These are phyloP conservation scores for Candida xyloterini DNA, from an alignment of 805 yeast species.

Conservation along the genomic window DNA sequence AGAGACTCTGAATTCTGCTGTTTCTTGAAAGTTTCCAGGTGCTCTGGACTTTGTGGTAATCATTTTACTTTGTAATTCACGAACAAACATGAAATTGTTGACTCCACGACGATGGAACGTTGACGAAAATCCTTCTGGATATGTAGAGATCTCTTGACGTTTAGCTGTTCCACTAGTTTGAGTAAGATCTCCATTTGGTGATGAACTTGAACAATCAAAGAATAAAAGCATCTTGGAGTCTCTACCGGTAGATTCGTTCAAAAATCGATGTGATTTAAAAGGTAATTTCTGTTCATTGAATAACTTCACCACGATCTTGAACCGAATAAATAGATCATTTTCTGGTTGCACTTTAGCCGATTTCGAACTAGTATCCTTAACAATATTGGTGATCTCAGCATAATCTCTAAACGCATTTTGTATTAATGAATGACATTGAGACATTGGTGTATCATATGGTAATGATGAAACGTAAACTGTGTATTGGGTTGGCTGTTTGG, in stretches of 20 bases:
- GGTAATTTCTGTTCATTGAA: constrained; percentile 27
- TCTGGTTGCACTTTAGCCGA: constrained; percentile 24
- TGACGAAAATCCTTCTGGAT: constrained; percentile 50
- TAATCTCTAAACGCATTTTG: constrained; percentile 25
- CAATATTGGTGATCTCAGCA: constrained; percentile 25
- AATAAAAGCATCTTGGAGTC: constrained; percentile 34
- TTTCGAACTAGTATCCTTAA: constrained; percentile 22
- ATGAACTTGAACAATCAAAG: constrained; percentile 26
- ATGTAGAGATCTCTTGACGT: constrained; percentile 29
- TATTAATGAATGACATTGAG: constrained; percentile 25
- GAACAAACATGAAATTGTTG: constrained; percentile 50
- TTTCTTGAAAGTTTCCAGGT: constrained; percentile 28
- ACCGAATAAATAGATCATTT: constrained; percentile 28
- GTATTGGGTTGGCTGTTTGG: constrained; percentile 26
- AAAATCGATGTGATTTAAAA: constrained; percentile 28
- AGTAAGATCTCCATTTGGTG: constrained; percentile 19
- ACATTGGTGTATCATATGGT: constrained; percentile 28
- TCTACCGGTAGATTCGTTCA: constrained; percentile 27
- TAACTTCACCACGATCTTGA: constrained; percentile 25
- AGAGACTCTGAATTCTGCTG: constrained; percentile 42
- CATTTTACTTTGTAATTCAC: constrained; percentile 47
- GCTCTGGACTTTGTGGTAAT: constrained; percentile 37
- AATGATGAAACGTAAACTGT: constrained; percentile 29
- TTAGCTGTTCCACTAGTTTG: constrained; percentile 8
- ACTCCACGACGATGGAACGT: constrained; percentile 47